Conservation (phyloP, 192 early-diverging fungal species). For the Coemansia sp. region DNA sequence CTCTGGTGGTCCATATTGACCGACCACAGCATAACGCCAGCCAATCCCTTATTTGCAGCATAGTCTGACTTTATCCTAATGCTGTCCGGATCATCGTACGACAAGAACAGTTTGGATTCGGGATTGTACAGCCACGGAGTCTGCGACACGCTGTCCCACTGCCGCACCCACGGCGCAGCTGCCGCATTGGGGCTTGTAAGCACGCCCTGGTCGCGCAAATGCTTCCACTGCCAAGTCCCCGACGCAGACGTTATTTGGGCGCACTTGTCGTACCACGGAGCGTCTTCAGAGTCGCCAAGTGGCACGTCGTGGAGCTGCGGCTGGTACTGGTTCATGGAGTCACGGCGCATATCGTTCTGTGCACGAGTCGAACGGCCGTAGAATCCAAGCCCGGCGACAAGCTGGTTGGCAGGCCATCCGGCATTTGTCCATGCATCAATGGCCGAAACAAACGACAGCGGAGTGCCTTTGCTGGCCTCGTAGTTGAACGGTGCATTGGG, state of each 20-base stretch:
- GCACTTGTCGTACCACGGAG: slow-evolving; percentile 43
- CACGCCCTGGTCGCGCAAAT: slow-evolving; percentile 63
- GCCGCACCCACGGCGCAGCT: slow-evolving; percentile 59
- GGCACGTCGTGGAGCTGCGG: slow-evolving; percentile 40
- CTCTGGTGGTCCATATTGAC: slow-evolving; percentile 49
- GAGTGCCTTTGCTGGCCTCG: slow-evolving; percentile 30
- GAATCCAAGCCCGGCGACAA: slow-evolving; percentile 61
- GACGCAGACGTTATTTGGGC: slow-evolving; percentile 10
- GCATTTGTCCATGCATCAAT: slow-evolving; percentile 58
- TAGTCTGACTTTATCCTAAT: slow-evolving; percentile 61
- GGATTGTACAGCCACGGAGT: slow-evolving; percentile 63
- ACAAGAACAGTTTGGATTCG: slow-evolving; percentile 62
- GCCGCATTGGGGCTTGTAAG: slow-evolving; percentile 50
- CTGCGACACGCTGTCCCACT: slow-evolving; percentile 61
- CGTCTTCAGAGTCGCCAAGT: slow-evolving; percentile 58
- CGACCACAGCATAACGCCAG: slow-evolving; percentile 64
- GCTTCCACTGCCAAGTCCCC: slow-evolving; percentile 66
- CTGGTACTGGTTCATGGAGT: slow-evolving; percentile 51
- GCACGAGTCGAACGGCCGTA: slow-evolving; percentile 60
- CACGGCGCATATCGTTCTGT: slow-evolving; percentile 51
- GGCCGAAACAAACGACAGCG: slow-evolving; percentile 47
- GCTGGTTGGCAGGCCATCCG: slow-evolving; percentile 60
- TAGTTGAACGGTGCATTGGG: slow-evolving; percentile 62
- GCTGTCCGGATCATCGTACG: slow-evolving; percentile 74
- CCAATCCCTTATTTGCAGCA: slow-evolving; percentile 54